These are phyloP conservation scores for Pseudopithomyces maydicus DNA, from an alignment of 2,329 filamentous ascomycete genomes.

Conservation along the genomic window DNA sequence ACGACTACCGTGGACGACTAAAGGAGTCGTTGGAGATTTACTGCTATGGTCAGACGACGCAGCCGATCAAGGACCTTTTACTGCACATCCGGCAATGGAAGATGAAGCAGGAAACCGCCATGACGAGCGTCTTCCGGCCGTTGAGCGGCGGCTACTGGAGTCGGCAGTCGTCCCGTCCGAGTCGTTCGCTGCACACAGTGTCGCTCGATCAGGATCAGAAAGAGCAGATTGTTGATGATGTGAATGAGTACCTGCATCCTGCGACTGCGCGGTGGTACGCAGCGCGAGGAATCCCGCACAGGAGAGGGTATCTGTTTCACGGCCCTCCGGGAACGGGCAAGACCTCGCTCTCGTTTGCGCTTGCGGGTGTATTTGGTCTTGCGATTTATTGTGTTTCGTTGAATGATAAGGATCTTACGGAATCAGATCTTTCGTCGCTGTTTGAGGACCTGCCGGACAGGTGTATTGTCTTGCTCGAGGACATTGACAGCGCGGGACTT, in stretches of 20 bases:
- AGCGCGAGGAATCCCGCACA: slow-evolving; percentile 82
- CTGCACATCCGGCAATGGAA: slow-evolving; percentile 51
- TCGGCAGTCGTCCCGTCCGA: slow-evolving; percentile 59
- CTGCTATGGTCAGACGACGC: slow-evolving; percentile 54
- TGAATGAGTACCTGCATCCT: slow-evolving; percentile 79
- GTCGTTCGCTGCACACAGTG: slow-evolving; percentile 74
- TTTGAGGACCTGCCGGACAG: slow-evolving; percentile 50
- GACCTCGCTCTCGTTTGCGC: slow-evolving; percentile 51
- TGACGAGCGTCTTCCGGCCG: slow-evolving; percentile 54
- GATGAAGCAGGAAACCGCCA: slow-evolving; percentile 48
- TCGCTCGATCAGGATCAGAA: slow-evolving; percentile 73
- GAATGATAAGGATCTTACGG: slow-evolving; percentile 73
- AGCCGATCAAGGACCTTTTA: slow-evolving; percentile 55
- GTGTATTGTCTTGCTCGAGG: slow-evolving; percentile 54
- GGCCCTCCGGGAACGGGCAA: slow-evolving; percentile 84
- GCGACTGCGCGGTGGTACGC: slow-evolving; percentile 77
- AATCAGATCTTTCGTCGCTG: slow-evolving; percentile 61
- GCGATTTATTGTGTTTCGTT: slow-evolving; percentile 53
- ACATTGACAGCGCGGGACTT: slow-evolving; percentile 55
- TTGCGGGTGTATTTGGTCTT: slow-evolving; percentile 54
- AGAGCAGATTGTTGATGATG: slow-evolving; percentile 67
- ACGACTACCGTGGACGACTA: slow-evolving; percentile 34
- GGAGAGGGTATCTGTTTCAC: slow-evolving; percentile 80
- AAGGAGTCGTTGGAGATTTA: slow-evolving; percentile 52
- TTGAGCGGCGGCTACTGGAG: slow-evolving; percentile 43